phyloP scores from a whole-genome alignment of 306 rosid species.

The Prunus kanzakura region DNA sequence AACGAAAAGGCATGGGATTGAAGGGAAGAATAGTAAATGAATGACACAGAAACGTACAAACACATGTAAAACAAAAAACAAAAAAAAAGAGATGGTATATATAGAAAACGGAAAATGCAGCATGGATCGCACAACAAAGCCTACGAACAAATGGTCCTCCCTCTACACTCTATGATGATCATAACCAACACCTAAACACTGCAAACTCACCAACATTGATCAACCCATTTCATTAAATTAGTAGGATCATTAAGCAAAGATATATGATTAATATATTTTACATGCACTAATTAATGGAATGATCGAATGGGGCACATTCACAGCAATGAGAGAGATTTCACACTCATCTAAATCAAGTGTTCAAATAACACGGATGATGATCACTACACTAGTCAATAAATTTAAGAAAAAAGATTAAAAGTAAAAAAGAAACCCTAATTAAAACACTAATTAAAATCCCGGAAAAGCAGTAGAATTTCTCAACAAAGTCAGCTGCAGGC shows the following conservation, averaged over 20 bases:
- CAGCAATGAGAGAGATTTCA: no score
- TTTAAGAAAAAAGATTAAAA: not conserved
- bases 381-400: not conserved
- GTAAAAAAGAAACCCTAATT: conserved; percentile 38
- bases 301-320: not conserved
- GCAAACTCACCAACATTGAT: not conserved
- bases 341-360: not conserved
- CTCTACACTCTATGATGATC: not conserved
- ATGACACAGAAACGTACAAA: conserved; percentile 17
- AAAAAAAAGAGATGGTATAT: not conserved
- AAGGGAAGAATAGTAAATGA: conserved; percentile 22
- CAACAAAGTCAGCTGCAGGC: conserved; percentile 4
- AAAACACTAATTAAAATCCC: conserved; percentile 28
- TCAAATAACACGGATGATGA: not conserved
- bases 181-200: not conserved
- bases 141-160: conserved; percentile 4
- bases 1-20: conserved; percentile 25
- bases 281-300: not conserved
- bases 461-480: conserved; percentile 25
- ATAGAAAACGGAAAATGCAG: conserved; percentile 39
- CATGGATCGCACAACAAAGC: conserved; percentile 22
- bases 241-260: not conserved
- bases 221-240: not conserved
- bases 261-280: not conserved
- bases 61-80: conserved; percentile 1